Conservation (phyloP, 2,329 filamentous ascomycete genomes). For the Westerdykella sp. region DNA sequence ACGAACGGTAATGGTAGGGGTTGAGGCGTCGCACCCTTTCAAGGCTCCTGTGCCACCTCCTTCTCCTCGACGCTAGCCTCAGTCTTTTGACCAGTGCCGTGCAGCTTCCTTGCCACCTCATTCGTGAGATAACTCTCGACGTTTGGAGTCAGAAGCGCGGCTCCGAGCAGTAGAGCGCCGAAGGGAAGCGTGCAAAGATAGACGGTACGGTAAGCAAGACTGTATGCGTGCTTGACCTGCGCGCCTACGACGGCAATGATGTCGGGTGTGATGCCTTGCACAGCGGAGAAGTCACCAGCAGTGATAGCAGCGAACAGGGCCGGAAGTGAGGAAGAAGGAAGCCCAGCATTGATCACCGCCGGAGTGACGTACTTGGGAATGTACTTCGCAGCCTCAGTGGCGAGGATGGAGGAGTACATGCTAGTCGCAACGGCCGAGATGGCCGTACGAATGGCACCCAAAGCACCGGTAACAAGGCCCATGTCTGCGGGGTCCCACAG, state of each 20-base stretch:
- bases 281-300: constrained; percentile 15
- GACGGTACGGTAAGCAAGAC: constrained; percentile 41
- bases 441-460: constrained; percentile 26
- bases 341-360: constrained; percentile 19
- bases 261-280: constrained; percentile 21
- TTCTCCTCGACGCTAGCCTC: no score
- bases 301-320: constrained; percentile 21
- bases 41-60: no score
- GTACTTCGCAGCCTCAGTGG: constrained; percentile 21
- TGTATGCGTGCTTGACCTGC: constrained; percentile 40
- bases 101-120: constrained; percentile 43
- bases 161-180: constrained; percentile 32
- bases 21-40: no score
- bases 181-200: constrained; percentile 40
- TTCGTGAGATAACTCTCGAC: constrained; percentile 41
- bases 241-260: constrained; percentile 26
- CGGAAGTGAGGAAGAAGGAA: constrained; percentile 16
- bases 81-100: constrained; percentile 9
- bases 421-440: constrained; percentile 19
- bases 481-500: constrained; percentile 31
- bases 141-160: constrained; percentile 38
- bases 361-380: constrained; percentile 23
- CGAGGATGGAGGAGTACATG: constrained; percentile 29
- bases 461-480: constrained; percentile 25
- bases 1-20: no score